Percentiles rank a stretch among this genome's conserved stretches.
Conservation (phyloP, 805 yeast genomes). For the Lachancea mirantina region DNA sequence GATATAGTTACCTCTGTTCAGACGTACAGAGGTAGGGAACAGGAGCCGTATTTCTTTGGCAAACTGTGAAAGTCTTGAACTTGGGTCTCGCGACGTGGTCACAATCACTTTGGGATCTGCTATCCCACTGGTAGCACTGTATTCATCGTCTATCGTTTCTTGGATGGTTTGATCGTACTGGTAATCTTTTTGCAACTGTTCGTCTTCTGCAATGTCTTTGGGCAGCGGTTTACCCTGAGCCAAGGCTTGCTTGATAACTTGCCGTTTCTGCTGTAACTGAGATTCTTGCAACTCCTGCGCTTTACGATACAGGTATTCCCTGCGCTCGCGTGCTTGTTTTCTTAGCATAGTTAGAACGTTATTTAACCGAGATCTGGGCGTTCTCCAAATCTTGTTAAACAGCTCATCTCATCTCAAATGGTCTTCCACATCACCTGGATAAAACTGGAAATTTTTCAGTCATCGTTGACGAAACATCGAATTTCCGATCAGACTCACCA, state of each 20-base stretch:
- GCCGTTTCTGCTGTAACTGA: slow-evolving; percentile 75
- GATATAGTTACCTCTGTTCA: slow-evolving; percentile 89
- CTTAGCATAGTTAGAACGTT: slow-evolving; percentile 51
- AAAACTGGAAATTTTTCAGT: too few relatives aligned
- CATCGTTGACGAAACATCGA: too few relatives aligned
- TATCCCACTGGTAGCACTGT: slow-evolving; percentile 77
- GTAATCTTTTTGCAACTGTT: slow-evolving; percentile 69
- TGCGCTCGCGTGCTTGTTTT: slow-evolving; percentile 92
- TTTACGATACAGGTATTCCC: slow-evolving; percentile 85
- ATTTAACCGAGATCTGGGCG: too few relatives aligned
- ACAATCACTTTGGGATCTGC: slow-evolving; percentile 86
- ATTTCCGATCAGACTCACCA: too few relatives aligned
- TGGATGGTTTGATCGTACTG: slow-evolving; percentile 75
- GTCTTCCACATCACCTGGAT: too few relatives aligned
- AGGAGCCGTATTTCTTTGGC: slow-evolving; percentile 85
- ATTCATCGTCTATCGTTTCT: slow-evolving; percentile 80
- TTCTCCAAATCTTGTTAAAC: too few relatives aligned
- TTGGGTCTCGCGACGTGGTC: slow-evolving; percentile 90
- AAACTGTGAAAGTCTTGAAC: slow-evolving; percentile 78
- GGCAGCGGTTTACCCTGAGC: slow-evolving; percentile 89
- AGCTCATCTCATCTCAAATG: too few relatives aligned
- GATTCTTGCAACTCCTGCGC: slow-evolving; percentile 89
- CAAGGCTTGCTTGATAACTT: slow-evolving; percentile 74
- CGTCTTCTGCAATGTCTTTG: slow-evolving; percentile 85
- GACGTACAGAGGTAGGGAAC: slow-evolving; percentile 82